Base-by-base conservation (phyloP, 2,329 filamentous ascomycete species). In the Aspergillus texensis region DNA sequence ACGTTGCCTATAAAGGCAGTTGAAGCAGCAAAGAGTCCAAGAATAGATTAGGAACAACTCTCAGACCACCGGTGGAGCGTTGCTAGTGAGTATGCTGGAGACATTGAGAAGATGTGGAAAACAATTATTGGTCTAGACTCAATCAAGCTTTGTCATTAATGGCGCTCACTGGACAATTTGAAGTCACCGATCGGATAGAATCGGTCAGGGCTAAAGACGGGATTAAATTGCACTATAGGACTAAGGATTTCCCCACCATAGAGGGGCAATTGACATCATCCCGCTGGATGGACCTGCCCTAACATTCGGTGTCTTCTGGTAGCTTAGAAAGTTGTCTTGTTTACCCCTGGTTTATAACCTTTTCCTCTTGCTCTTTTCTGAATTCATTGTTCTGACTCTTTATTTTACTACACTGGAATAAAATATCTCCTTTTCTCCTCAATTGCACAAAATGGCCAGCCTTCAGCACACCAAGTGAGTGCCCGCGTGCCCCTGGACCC, bases 401-500 rank as follows among this genome's bases (percentile, higher is more conserved):
- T 16, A 34, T 32, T 28, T 9, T 34, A 8, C 41, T 39, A 24
- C 32, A n/a, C 50, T 53, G n/a, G 28, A 60, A 32, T 43, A 19
- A n/a, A 55, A 36, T 45, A 30, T 56, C 21, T 26, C n/a, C 39
- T 57, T 24, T 16, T n/a, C 34, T 32, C 26, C n/a, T 53, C 39
- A 46, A 57, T 41, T 57, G 52, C 61, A 24, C 67, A 74, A 68
- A 53, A 75, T 75, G 72, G 72, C 72, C 36, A 66, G 62, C 58
- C 63, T 68, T 34, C 63, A 75, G 56, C 61, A 74, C 62, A 75
- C 72, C 60, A 73, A 75, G 73, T 75, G 67, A 65, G 72, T 64
- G 19, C 50, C 19, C 28, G 10, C 34, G 54, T 30, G 32, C 32
- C 6, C 32, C 24, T 21, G 39, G 14, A 28, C 14, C 34, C 14